A percentile compares a stretch with the other conserved stretches of the same genome.
Evolutionary conservation across 352 stramenopile genomes (phyloP).

Genomic region (Globisporangium cederbergense): DNA sequence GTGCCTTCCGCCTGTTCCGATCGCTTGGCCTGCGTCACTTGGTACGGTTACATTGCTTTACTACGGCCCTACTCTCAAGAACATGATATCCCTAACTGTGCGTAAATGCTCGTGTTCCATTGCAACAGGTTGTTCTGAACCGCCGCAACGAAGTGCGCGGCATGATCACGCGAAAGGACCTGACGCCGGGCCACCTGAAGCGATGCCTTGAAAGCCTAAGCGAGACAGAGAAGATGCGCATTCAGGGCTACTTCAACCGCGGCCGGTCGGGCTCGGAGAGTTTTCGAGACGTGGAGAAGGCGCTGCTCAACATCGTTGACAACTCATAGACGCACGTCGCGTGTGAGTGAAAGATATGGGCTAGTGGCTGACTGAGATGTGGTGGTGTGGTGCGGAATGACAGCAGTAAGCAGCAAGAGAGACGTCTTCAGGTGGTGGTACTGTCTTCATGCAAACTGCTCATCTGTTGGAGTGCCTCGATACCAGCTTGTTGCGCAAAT

Average conservation of each 20-base stretch:
- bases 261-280: conserved; percentile 61
- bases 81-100: no score
- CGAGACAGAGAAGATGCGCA: conserved; percentile 77
- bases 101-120: no score
- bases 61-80: neutral
- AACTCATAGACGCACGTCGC: conserved; percentile 51
- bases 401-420: neutral
- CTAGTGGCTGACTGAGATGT: neutral
- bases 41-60: conserved; percentile 14
- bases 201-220: conserved; percentile 71
- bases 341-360: neutral
- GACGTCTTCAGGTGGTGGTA: neutral
- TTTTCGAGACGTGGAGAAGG: conserved; percentile 83
- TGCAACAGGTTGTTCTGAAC: conserved; percentile 85
- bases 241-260: conserved; percentile 83
- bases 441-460: neutral
- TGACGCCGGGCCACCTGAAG: conserved; percentile 82
- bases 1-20: conserved; percentile 95
- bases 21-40: conserved; percentile 96
- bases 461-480: neutral
- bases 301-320: conserved; percentile 77
- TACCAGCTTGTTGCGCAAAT: conserved; percentile 3
- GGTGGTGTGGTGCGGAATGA: neutral
- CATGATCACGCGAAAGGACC: conserved; percentile 87
- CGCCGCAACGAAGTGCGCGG: conserved; percentile 89